These are phyloP conservation scores for Phytophthora colocasiae DNA, from an alignment of 352 stramenopile species.

Conservation along the genomic window DNA sequence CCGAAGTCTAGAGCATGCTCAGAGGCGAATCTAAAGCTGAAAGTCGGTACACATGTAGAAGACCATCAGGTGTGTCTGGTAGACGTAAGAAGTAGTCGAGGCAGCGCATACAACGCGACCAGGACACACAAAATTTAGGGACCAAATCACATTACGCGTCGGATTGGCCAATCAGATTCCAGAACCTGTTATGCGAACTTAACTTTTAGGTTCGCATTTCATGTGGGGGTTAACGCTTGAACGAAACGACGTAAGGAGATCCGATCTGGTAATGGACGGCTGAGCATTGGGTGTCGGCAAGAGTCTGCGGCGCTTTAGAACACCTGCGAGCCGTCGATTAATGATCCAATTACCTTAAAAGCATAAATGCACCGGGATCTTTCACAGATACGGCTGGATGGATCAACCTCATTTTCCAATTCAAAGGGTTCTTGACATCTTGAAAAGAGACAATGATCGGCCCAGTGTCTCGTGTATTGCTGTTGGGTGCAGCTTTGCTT, in stretches of 20 bases:
- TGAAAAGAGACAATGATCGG: conserved; percentile 23
- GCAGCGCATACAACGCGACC: no score
- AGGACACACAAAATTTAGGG: no score
- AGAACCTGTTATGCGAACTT: no score
- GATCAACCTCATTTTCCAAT: neutral
- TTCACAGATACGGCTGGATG: conserved; percentile 1
- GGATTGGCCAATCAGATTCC: no score
- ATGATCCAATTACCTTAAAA: conserved; percentile 1
- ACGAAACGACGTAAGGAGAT: conserved; percentile 22
- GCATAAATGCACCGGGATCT: conserved; percentile 3
- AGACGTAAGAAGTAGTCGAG: no score
- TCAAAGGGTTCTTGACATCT: conserved; percentile 1
- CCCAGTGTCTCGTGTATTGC: conserved; percentile 22
- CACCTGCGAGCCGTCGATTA: conserved; percentile 21
- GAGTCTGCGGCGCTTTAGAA: conserved; percentile 13
- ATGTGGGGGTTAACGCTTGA: no score
- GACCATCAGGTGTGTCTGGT: no score
- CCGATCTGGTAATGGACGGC: conserved; percentile 34
- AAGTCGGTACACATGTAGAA: no score
- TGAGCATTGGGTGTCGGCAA: conserved; percentile 11
- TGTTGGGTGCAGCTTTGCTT: conserved; percentile 34
- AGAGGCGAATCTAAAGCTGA: no score
- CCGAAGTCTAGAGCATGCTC: no score
- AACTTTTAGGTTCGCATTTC: no score
- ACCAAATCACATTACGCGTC: no score